Evolutionary conservation across 306 rosid species (phyloP), one percentile per base, ranked within the genome.

Genomic region (Malus sylvestris): DNA sequence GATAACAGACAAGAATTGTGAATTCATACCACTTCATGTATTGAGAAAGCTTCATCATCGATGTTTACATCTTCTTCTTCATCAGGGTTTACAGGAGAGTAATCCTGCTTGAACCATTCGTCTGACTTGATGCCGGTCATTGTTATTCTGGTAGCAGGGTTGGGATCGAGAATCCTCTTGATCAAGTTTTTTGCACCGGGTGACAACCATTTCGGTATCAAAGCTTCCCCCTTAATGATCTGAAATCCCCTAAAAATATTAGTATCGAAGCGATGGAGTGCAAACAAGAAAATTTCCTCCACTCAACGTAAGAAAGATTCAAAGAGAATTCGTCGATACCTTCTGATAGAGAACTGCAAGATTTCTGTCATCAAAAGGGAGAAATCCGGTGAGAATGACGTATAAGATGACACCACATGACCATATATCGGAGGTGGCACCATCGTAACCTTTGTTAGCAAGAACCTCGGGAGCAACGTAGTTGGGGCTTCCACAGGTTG

Each of bases 401-500:
- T 77, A 92, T 86, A 95, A 87, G 74, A 95, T 88, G 74, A 95
- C 97, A 27, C 99, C 99, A 71, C 97, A 95, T 10, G 99, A 87
- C 99, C 99, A 95, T 64, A 81, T 73, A 81, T 95, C 99, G 20
- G 99, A 87, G 87, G 93, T 79, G 46, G 93, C 92, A 63, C 98
- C 99, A 9, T 92, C 83, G 68, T 95, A 95, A 20, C 99, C 99
- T 74, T 84, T 87, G 68, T 95, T 90, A 51, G 89, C 88, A 45
- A 95, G 86, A 81, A 95, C 74, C 88, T 95, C 99, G 1, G 99
- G 99, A 40, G 99, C 99, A 61, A 95, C 99, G 79, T 95, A 95
- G 78, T 95, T 92, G 30, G 99, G 97, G 79, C 97, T 95, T 89
- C 99, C 99, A 82, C 99, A 95, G 16, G 97, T 95, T 62, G 99